phyloP scores from a whole-genome alignment of 2,329 filamentous ascomycete genomes.

The Teratosphaeria destructans region DNA sequence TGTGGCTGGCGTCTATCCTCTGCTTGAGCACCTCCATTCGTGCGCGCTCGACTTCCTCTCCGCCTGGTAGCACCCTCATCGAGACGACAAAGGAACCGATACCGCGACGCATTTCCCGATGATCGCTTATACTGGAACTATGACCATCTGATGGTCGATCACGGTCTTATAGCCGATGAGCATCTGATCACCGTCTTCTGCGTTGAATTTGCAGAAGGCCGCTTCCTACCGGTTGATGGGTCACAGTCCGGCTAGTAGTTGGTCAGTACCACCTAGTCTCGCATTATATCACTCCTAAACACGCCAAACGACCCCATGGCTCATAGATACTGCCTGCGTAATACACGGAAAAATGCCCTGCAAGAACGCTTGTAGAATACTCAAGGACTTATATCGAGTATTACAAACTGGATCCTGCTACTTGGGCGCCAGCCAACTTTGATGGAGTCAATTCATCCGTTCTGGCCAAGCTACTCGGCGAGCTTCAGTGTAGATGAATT shows the following conservation, averaged over 20 bases:
- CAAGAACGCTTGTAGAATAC: background rate
- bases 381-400: background rate
- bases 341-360: background rate
- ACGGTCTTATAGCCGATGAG: background rate
- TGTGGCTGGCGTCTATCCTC: background rate
- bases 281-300: background rate
- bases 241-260: background rate
- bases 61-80: background rate
- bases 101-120: background rate
- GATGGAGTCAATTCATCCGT: no score
- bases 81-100: background rate
- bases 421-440: no score
- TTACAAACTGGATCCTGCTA: no score
- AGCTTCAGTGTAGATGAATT: no score
- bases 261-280: background rate
- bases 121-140: background rate
- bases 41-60: background rate
- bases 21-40: background rate
- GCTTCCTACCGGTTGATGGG: background rate
- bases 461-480: no score
- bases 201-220: background rate
- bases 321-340: no score
- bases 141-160: background rate
- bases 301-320: background rate
- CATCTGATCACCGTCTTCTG: background rate